Percentiles rank a stretch among this genome's conserved stretches.
These are phyloP conservation scores for Neurospora intermedia DNA, from an alignment of 495 filamentous ascomycete genomes.

Conservation along the genomic window DNA sequence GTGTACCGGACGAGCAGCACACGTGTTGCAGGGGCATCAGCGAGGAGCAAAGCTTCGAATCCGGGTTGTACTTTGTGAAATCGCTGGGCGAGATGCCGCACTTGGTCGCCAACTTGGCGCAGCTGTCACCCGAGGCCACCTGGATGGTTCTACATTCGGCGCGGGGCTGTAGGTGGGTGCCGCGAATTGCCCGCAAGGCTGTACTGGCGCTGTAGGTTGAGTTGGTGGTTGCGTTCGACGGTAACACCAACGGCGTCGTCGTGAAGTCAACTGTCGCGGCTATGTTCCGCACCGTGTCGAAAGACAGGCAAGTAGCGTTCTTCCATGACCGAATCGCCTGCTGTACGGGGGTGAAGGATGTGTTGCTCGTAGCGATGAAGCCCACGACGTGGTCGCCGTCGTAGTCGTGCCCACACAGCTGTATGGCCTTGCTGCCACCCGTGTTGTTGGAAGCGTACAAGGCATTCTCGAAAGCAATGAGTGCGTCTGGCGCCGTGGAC, in stretches of 20 bases:
- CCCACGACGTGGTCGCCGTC: constrained; percentile 24
- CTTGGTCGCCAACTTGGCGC: constrained; percentile 23
- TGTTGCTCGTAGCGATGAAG: constrained; percentile 23
- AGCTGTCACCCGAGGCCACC: constrained; percentile 24
- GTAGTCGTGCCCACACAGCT: constrained; percentile 22
- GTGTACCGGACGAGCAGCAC: constrained; percentile 34
- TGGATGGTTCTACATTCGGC: constrained; percentile 15
- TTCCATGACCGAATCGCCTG: constrained; percentile 22
- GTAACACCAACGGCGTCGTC: constrained; percentile 4
- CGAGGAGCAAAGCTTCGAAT: constrained; percentile 23
- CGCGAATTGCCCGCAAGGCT: neutral
- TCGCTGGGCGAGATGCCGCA: constrained; percentile 30
- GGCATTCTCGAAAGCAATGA: neutral
- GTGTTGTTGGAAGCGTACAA: neutral
- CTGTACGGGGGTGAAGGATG: constrained; percentile 21
- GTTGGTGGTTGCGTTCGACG: neutral
- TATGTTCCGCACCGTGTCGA: constrained; percentile 9
- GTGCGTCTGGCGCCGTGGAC: constrained; percentile 2
- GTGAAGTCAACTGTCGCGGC: constrained; percentile 9
- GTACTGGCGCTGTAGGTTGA: neutral
- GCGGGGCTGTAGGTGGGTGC: neutral
- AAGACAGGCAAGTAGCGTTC: constrained; percentile 22
- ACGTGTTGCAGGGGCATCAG: constrained; percentile 27
- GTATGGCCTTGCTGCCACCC: constrained; percentile 25
- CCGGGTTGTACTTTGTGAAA: constrained; percentile 32